Evolutionary conservation across 441 rosid genomes (phyloP).

Genomic region (Geranium incanum): DNA sequence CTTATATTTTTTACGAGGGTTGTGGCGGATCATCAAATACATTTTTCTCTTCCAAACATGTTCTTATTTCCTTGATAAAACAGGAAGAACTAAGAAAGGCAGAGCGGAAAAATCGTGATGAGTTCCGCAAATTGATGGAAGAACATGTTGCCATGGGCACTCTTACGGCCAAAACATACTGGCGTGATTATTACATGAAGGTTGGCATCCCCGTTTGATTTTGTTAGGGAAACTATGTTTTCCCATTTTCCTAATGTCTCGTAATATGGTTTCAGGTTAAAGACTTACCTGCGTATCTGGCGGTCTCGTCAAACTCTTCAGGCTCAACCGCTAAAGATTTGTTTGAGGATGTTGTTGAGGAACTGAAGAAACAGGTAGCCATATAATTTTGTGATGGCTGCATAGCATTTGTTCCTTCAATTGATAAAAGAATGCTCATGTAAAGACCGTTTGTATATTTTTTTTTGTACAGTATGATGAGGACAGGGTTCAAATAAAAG

Average conservation of each 20-base stretch:
- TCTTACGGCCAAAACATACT: slow-evolving; percentile 50
- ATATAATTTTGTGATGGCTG: background rate
- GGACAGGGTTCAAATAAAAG: slow-evolving; percentile 53
- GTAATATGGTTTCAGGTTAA: slow-evolving; percentile 38
- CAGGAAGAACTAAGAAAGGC: slow-evolving; percentile 61
- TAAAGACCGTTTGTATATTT: background rate
- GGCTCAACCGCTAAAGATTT: slow-evolving; percentile 68
- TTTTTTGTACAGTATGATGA: slow-evolving; percentile 42
- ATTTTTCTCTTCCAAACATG: slow-evolving; percentile 2
- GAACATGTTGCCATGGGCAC: slow-evolving; percentile 49
- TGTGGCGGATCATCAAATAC: background rate
- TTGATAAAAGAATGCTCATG: background rate
- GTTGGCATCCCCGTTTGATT: slow-evolving; percentile 26
- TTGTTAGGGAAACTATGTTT: slow-evolving; percentile 9
- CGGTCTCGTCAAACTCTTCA: slow-evolving; percentile 48
- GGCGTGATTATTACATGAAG: slow-evolving; percentile 62
- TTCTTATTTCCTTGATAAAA: slow-evolving; percentile 23
- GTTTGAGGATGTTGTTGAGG: slow-evolving; percentile 62
- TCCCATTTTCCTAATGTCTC: slow-evolving; percentile 20
- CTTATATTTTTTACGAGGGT: slow-evolving; percentile 17
- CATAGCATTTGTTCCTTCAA: background rate
- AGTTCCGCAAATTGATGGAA: slow-evolving; percentile 60
- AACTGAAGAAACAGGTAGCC: slow-evolving; percentile 49
- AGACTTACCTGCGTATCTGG: slow-evolving; percentile 49
- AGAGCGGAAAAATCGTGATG: slow-evolving; percentile 71